Percentiles rank a stretch among this genome's conserved stretches.
Evolutionary conservation across 2,329 filamentous ascomycete genomes (phyloP).

Genomic region (Dactylellina haptotyla): DNA sequence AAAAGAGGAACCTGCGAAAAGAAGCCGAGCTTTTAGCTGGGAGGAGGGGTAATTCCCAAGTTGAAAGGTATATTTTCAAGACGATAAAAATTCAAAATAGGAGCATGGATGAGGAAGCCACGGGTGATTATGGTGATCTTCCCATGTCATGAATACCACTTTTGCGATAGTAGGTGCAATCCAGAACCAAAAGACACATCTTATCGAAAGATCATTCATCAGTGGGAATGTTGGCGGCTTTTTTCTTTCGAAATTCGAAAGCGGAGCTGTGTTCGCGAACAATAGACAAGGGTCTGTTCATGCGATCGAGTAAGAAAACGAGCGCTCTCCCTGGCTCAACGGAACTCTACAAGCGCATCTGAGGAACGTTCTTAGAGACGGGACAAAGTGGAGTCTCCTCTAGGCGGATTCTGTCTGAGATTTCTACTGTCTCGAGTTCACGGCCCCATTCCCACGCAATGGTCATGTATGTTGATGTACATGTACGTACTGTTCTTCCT

Average conservation of each 20-base stretch:
- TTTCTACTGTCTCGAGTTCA: slow-evolving; percentile 39
- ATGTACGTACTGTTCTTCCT: slow-evolving; percentile 37
- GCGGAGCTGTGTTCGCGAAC: too few species aligned
- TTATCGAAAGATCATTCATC: background rate
- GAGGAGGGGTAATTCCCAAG: slow-evolving; percentile 30
- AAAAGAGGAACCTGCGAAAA: slow-evolving; percentile 52
- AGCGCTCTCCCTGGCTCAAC: slow-evolving; percentile 41
- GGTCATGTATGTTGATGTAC: slow-evolving; percentile 27
- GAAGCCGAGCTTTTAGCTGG: slow-evolving; percentile 32
- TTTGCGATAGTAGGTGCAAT: too few species aligned
- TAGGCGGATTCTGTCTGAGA: slow-evolving; percentile 38
- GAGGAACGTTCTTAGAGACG: slow-evolving; percentile 27
- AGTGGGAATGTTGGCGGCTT: slow-evolving; percentile 24
- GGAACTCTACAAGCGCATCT: slow-evolving; percentile 29
- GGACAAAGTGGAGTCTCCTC: slow-evolving; percentile 51
- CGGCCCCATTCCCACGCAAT: slow-evolving; percentile 24
- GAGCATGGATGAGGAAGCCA: slow-evolving; percentile 23
- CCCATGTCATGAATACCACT: slow-evolving; percentile 21
- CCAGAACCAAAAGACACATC: too few species aligned
- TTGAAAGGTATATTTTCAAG: too few species aligned
- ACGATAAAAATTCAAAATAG: too few species aligned
- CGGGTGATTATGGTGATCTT: slow-evolving; percentile 21
- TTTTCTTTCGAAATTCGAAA: slow-evolving; percentile 1
- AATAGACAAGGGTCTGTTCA: slow-evolving; percentile 48
- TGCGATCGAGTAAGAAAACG: slow-evolving; percentile 47